Evolutionary conservation across 805 yeast species (phyloP).

Genomic region (Dipodascopsis tothii): DNA sequence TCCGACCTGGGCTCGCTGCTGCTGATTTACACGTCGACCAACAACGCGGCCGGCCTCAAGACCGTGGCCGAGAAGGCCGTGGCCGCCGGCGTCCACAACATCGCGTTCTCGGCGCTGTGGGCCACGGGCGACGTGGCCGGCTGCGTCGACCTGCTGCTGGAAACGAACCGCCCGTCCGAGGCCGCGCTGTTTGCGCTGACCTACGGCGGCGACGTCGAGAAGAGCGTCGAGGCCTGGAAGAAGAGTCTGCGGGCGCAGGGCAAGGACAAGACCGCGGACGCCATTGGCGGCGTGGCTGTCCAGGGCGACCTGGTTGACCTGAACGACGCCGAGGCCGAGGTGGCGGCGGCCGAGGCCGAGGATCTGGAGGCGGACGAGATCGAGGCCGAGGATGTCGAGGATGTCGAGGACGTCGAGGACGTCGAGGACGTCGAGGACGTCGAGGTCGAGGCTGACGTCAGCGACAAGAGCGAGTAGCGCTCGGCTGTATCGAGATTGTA

Average conservation of each 20-base stretch:
- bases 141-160: conserved; percentile 58
- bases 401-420: conserved; percentile 2
- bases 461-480: no score
- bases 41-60: conserved; percentile 53
- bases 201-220: conserved; percentile 48
- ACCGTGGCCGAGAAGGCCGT: conserved; percentile 62
- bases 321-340: conserved; percentile 11
- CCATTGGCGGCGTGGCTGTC: conserved; percentile 13
- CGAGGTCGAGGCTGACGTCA: no score
- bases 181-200: conserved; percentile 75
- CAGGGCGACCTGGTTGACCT: conserved; percentile 9
- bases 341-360: conserved; percentile 4
- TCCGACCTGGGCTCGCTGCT: conserved; percentile 75
- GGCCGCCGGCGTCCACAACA: conserved; percentile 70
- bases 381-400: conserved; percentile 1
- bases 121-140: conserved; percentile 59
- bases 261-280: conserved; percentile 36
- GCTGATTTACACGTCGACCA: conserved; percentile 73
- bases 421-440: conserved; percentile 5
- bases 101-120: conserved; percentile 92
- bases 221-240: conserved; percentile 64
- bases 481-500: no score
- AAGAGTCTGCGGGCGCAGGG: conserved; percentile 43
- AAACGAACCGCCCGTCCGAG: conserved; percentile 68
- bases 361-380: conserved; percentile 6